Conservation (phyloP, 2,329 filamentous ascomycete genomes). For the Beauveria sp. region DNA sequence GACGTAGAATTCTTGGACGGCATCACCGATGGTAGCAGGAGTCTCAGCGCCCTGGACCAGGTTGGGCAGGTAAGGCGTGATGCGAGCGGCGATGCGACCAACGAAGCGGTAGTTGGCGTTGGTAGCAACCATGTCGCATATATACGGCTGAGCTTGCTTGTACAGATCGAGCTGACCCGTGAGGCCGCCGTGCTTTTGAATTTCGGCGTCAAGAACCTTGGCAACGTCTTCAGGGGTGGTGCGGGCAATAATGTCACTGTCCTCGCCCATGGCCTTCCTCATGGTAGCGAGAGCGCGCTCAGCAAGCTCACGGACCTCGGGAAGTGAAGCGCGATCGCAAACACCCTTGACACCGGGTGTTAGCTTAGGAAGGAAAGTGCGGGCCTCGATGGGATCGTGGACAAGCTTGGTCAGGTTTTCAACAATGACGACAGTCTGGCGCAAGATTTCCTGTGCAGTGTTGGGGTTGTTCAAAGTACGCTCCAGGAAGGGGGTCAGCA, state of each 20-base stretch:
- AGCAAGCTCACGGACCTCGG: conserved; percentile 88
- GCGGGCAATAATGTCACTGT: conserved; percentile 58
- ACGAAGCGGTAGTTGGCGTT: conserved; percentile 79
- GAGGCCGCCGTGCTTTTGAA: conserved; percentile 62
- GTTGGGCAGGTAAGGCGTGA: conserved; percentile 68
- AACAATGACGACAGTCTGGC: conserved; percentile 91
- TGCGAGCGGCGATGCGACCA: conserved; percentile 59
- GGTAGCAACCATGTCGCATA: conserved; percentile 78
- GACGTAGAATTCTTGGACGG: conserved; percentile 69
- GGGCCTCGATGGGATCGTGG: conserved; percentile 87
- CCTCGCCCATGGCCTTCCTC: conserved; percentile 81
- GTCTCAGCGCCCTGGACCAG: conserved; percentile 57
- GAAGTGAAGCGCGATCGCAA: conserved; percentile 78
- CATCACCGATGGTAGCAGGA: conserved; percentile 57
- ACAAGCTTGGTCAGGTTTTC: conserved; percentile 98
- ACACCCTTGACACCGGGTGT: conserved; percentile 90
- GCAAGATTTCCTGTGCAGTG: conserved; percentile 87
- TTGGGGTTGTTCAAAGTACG: conserved; percentile 85
- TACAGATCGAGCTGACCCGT: conserved; percentile 54
- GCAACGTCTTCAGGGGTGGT: conserved; percentile 66
- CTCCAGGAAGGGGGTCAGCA: conserved; percentile 90
- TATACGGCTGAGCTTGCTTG: conserved; percentile 62
- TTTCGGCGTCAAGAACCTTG: conserved; percentile 65
- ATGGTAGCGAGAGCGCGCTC: conserved; percentile 78
- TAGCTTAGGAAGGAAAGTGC: conserved; percentile 90